Evolutionary conservation across 2,329 filamentous ascomycete genomes (phyloP).

Genomic region (Colletotrichum camelliae): DNA sequence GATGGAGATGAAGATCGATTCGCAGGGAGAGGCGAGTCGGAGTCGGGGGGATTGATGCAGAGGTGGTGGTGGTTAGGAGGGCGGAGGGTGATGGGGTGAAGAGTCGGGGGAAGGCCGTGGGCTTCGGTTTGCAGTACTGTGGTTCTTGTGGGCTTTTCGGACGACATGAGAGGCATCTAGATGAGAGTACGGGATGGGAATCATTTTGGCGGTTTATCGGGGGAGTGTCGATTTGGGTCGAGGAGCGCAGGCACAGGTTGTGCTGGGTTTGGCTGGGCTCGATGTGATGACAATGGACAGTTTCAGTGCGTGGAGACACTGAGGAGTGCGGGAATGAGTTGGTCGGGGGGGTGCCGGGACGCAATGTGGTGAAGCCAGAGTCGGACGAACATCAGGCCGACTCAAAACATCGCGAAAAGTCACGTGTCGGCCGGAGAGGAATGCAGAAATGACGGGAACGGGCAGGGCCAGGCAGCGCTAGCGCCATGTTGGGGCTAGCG

Average conservation of each 20-base stretch:
- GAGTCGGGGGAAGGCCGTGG: constrained; percentile 3
- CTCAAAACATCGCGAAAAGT: constrained; percentile 13
- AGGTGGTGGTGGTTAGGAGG: background rate
- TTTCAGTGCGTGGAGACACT: constrained; percentile 21
- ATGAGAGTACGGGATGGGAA: background rate
- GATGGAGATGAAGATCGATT: background rate
- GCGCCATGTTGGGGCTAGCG: background rate
- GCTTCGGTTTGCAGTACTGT: background rate
- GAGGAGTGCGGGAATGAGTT: constrained; percentile 21
- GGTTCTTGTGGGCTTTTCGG: background rate
- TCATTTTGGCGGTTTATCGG: background rate
- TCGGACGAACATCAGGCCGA: constrained; percentile 18
- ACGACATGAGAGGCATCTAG: constrained; percentile 17
- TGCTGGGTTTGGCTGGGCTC: background rate
- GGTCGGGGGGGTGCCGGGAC: constrained; percentile 17
- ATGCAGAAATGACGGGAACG: constrained; percentile 7
- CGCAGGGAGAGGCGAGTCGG: background rate
- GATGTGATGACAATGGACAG: constrained; percentile 19
- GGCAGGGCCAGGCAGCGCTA: background rate
- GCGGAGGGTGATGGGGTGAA: background rate
- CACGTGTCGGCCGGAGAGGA: constrained; percentile 1
- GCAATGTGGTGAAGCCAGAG: constrained; percentile 19
- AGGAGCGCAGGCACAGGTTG: background rate
- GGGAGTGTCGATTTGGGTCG: background rate
- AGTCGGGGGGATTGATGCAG: background rate